Evolutionary conservation across 768 basidiomycete species (phyloP).

Genomic region (Leucogyrophana mollusca): DNA sequence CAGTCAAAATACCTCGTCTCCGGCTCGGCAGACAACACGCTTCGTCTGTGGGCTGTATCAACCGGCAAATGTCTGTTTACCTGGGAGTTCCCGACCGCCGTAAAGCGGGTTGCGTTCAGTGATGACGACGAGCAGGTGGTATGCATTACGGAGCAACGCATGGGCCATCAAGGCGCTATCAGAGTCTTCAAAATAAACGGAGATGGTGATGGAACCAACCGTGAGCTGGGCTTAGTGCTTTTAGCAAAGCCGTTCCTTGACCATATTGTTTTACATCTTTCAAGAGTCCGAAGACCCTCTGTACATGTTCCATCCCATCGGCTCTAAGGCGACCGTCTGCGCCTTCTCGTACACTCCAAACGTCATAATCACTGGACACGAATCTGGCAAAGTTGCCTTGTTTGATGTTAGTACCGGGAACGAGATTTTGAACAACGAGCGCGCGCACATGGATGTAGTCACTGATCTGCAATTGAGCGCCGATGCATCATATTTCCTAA

Average conservation of each 20-base stretch:
- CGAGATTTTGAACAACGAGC: conserved; percentile 79
- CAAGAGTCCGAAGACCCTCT: conserved; percentile 75
- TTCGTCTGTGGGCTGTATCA: conserved; percentile 86
- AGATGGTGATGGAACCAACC: conserved; percentile 76
- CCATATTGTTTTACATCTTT: conserved; percentile 3
- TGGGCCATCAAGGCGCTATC: conserved; percentile 90
- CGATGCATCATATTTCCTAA: conserved; percentile 93
- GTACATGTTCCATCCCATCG: conserved; percentile 82
- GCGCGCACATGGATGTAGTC: conserved; percentile 82
- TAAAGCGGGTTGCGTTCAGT: conserved; percentile 93
- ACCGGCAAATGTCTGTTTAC: conserved; percentile 86
- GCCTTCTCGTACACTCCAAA: conserved; percentile 80
- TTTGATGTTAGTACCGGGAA: conserved; percentile 89
- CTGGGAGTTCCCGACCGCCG: conserved; percentile 98
- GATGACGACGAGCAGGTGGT: conserved; percentile 82
- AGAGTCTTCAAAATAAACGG: conserved; percentile 86
- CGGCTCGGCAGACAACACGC: conserved; percentile 91
- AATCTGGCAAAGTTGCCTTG: conserved; percentile 91
- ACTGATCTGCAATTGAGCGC: conserved; percentile 91
- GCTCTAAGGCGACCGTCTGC: conserved; percentile 96
- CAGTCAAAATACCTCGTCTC: conserved; percentile 85
- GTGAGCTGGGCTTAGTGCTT: conserved; percentile 46
- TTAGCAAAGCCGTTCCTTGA: neutral
- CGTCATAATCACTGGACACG: conserved; percentile 90
- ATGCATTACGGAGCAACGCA: conserved; percentile 96